Conservation (phyloP, 805 yeast genomes). For the Peterozyma xylosa region DNA sequence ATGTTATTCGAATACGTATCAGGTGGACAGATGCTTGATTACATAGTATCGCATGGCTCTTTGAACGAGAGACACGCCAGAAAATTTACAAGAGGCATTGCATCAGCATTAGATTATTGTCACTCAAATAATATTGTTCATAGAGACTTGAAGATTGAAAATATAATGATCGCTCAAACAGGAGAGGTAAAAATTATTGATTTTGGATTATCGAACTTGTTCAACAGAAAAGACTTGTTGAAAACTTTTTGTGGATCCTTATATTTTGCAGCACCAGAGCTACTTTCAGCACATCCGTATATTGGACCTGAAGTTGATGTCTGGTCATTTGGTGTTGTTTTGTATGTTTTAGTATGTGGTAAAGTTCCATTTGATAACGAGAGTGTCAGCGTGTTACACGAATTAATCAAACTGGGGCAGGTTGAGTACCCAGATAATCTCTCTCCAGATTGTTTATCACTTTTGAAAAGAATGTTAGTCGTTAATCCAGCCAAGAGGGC, state of each 20-base stretch:
- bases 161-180: conserved; percentile 85
- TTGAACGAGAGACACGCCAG: conserved; percentile 91
- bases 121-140: conserved; percentile 94
- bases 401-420: conserved; percentile 84
- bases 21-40: conserved; percentile 97
- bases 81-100: conserved; percentile 90
- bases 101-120: conserved; percentile 87
- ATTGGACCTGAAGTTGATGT: conserved; percentile 96
- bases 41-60: conserved; percentile 93
- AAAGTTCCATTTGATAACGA: conserved; percentile 98
- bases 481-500: conserved; percentile 85
- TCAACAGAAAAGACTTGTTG: conserved; percentile 59
- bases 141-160: conserved; percentile 93
- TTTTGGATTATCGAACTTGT: conserved; percentile 90
- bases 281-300: conserved; percentile 86
- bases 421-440: conserved; percentile 86
- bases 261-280: conserved; percentile 97
- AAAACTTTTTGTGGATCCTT: conserved; percentile 96
- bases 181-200: conserved; percentile 96
- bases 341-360: conserved; percentile 93
- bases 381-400: conserved; percentile 84
- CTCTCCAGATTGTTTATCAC: conserved; percentile 71
- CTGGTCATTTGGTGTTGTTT: conserved; percentile 97
- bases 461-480: conserved; percentile 82
- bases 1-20: conserved; percentile 95